Evolutionary conservation across 257 asterid species (phyloP).

Genomic region (Oldenlandia corymbosa): DNA sequence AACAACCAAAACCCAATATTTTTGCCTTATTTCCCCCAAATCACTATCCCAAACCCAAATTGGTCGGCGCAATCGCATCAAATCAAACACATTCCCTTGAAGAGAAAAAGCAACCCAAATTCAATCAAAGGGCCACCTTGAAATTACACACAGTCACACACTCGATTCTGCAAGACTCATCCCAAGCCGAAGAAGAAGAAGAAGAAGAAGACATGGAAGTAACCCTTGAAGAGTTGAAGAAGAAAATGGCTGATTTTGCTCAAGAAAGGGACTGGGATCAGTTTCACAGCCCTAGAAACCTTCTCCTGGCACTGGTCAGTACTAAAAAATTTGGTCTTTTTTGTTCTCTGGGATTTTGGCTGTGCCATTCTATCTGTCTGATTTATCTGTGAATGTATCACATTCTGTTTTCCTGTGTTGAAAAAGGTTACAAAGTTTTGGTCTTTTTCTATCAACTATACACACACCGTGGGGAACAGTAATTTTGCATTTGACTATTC

Average conservation of each 20-base stretch:
- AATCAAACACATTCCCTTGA: background rate
- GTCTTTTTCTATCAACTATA: background rate
- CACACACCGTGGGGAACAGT: no score
- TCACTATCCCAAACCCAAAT: background rate
- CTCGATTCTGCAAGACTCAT: no score
- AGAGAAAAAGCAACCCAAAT: background rate
- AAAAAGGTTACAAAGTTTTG: background rate
- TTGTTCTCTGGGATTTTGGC: background rate
- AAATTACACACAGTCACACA: background rate
- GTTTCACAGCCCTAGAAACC: conserved; percentile 59
- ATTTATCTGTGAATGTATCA: conserved; percentile 2
- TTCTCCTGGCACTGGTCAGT: conserved; percentile 50
- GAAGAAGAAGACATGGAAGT: conserved; percentile 13
- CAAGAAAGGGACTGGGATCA: conserved; percentile 57
- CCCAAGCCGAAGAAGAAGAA: background rate
- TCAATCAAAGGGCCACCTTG: background rate
- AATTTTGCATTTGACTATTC: no score
- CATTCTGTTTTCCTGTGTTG: background rate
- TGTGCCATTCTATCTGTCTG: background rate
- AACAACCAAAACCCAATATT: background rate
- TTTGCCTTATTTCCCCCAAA: background rate
- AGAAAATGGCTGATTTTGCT: conserved; percentile 43
- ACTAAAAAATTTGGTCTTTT: background rate
- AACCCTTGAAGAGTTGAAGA: conserved; percentile 36
- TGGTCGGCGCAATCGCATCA: conserved; percentile 10